Conservation (phyloP, 352 stramenopile genomes). For the Plasmopara muralis region DNA sequence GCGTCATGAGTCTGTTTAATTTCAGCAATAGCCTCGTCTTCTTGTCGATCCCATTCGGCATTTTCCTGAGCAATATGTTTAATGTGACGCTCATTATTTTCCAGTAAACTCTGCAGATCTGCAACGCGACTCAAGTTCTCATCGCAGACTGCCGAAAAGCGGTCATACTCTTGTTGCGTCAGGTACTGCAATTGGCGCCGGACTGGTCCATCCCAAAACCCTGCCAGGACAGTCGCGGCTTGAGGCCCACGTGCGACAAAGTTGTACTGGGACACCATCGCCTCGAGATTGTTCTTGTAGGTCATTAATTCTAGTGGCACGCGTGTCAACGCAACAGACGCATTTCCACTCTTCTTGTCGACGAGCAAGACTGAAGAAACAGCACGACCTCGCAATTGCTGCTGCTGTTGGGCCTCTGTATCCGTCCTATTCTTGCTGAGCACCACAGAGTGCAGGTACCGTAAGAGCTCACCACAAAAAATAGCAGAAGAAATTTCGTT, state of each 20-base stretch:
- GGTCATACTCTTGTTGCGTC: conserved; percentile 50
- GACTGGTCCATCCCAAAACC: conserved; percentile 53
- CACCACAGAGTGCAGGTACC: conserved; percentile 65
- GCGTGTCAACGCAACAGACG: conserved; percentile 21
- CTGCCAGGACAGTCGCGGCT: conserved; percentile 39
- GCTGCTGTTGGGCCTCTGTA: conserved; percentile 43
- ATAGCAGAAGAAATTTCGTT: conserved; percentile 58
- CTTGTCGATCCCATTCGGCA: conserved; percentile 41
- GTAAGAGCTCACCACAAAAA: conserved; percentile 59
- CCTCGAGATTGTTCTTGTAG: conserved; percentile 75
- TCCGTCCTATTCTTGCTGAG: conserved; percentile 61
- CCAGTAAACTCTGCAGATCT: conserved; percentile 41
- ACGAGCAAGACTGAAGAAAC: conserved; percentile 50
- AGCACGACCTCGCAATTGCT: conserved; percentile 34
- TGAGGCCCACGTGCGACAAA: conserved; percentile 60
- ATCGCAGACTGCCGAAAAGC: conserved; percentile 47
- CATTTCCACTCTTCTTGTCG: conserved; percentile 25
- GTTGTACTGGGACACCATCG: conserved; percentile 73
- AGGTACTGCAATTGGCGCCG: conserved; percentile 39
- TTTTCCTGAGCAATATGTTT: conserved; percentile 40
- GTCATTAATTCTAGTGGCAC: conserved; percentile 63
- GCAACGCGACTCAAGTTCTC: conserved; percentile 40
- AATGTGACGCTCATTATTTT: conserved; percentile 43
- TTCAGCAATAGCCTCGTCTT: conserved; percentile 38
- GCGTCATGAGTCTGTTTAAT: conserved; percentile 40